Conservation (phyloP, 495 filamentous ascomycete genomes). For the Aspergillus sclerotioniger region DNA sequence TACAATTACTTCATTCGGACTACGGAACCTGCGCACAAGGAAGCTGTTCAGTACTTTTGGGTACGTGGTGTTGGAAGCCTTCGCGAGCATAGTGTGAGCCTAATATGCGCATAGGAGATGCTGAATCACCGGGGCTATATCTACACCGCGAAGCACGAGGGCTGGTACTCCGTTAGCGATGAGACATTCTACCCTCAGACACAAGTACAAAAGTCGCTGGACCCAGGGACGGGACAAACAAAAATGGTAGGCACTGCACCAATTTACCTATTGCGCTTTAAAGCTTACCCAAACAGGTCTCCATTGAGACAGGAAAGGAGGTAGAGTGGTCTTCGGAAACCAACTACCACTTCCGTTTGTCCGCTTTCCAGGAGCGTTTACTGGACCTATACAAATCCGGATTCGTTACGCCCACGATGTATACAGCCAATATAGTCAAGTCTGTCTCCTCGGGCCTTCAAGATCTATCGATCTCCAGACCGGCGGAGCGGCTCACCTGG, state of each 20-base stretch:
- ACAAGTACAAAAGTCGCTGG: conserved; percentile 67
- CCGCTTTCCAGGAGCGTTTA: conserved; percentile 69
- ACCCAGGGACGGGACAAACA: conserved; percentile 76
- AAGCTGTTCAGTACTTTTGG: conserved; percentile 93
- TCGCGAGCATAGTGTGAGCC: neutral
- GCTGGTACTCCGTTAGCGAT: conserved; percentile 96
- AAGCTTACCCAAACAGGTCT: conserved; percentile 43
- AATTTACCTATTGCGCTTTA: neutral
- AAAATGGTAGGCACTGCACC: conserved; percentile 54
- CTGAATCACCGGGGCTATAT: conserved; percentile 74
- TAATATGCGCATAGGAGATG: conserved; percentile 47
- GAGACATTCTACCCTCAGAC: conserved; percentile 90
- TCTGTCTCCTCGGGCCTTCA: conserved; percentile 67
- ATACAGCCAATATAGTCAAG: conserved; percentile 67
- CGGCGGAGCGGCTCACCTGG: conserved; percentile 74
- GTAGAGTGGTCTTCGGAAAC: conserved; percentile 94
- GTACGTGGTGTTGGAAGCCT: conserved; percentile 32
- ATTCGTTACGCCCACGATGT: conserved; percentile 65
- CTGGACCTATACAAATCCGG: conserved; percentile 75
- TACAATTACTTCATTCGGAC: conserved; percentile 90
- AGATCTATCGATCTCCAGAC: conserved; percentile 88
- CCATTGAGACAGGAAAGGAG: conserved; percentile 81
- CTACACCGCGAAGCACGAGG: conserved; percentile 81
- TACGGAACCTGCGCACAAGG: conserved; percentile 74
- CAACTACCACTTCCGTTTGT: conserved; percentile 94